Base-by-base conservation (phyloP, 2,329 filamentous ascomycete species). In the Diaporthe batatas region DNA sequence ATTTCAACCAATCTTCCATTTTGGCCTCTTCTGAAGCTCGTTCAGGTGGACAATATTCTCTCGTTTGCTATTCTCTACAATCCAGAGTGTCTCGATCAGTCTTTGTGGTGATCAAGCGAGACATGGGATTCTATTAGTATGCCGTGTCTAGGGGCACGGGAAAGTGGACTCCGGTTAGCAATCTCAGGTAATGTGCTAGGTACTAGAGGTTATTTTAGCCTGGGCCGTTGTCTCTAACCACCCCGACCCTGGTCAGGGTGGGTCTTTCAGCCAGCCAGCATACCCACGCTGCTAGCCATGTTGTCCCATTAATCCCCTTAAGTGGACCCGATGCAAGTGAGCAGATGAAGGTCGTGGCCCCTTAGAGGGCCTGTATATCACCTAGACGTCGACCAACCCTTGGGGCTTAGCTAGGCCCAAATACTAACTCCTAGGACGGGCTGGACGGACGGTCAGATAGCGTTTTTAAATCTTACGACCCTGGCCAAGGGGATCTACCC, bases 401-500 rank as follows among this genome's bases (percentile, higher is more conserved):
- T 36, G 12, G 21, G 36, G 36, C 62, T 51, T 25, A 7, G 47
- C 44, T 36, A 51, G 44, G 42, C 62, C 44, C 44, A 12, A 39
- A 39, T 39, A 65, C 36, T 49, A 10, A 29, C 44, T 51, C 32
- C 44, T 51, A 53, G 62, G 42, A 25, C 44, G 21, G 62, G 36
- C 18, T 39, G 62, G 42, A 25, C 44, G 21, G 62, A 51, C 18
- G 7, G 53, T 39, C 32, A 25, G 29, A 39, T 51, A 39, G 47
- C 44, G 32, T 18, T 65, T 65, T 65, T 51, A 51, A 39, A 11
- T 39, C 44, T 51, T n/a, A 51, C 32, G 44, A 51, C 62, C 62
- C 62, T n/a, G 44, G 62, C 44, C 8, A 23, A 64, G 62, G 44
- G 62, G 62, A 65, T 65, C 62, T 65, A 65, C 62, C 62, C 62